Base-by-base conservation (phyloP, 208 protist genomes). In the Trypanosoma grayi region DNA sequence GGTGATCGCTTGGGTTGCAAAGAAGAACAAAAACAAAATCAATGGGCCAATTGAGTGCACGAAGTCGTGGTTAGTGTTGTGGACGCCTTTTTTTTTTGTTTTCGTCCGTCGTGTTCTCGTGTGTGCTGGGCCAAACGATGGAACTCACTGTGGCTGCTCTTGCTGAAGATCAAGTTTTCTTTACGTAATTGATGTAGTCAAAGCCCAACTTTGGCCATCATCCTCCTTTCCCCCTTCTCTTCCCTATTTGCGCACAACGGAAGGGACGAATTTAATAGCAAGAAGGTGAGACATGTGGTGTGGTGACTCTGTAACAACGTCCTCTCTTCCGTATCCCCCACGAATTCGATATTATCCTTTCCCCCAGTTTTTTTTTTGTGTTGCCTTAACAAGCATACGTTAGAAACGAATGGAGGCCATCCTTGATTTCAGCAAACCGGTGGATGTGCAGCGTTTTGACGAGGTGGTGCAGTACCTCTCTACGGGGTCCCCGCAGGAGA, bases 361-460 rank as follows among this genome's bases (percentile, higher is more conserved):
- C 9, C 9, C 11, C 34, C n/a, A 22, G 16, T 69, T 27, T 61
- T 46, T 40, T 64, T 70, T 70, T 24, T 47, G 10, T 25, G 10
- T 43, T 27, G 31, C 11, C 18, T 31, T 47, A 31, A 39, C 6
- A 57, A 4, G 3, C 25, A 18, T 44, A 2, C 18, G 43, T 41
- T 25, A 53, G 9, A 43, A 44, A 65, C 18, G 4, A 47, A 92
- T 91, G 83, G 79, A 91, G 22, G 28, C 55, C 14, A 86, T 92
- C 33, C 53, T 92, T 45, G 83, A 92, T 57, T 81, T 88, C 46
- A 81, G 63, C 44, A 55, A 74, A 33, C 84, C 89, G n/a, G 51
- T 91, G 30, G 62, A 95, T 72, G 85, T 93, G 10, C 59, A 62
- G 51, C 54, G 64, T 25, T 95, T 95, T 54, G 89, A 95, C 47